phyloP scores from a whole-genome alignment of 106 monocot genomes.

The Xerophyta viscosa region DNA sequence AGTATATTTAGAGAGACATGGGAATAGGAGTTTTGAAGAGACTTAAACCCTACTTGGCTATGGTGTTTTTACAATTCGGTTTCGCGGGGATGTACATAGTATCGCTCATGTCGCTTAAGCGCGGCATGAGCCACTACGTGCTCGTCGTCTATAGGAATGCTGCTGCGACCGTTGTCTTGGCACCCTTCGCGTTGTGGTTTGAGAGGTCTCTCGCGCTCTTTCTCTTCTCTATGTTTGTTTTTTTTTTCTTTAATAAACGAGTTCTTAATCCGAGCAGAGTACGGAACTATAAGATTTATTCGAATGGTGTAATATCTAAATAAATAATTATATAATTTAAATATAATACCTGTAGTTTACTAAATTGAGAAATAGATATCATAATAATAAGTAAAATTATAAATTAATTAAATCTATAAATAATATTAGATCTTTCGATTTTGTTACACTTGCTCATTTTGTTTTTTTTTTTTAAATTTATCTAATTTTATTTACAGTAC shows the following conservation, averaged over 20 bases:
- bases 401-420: too few species aligned
- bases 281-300: too few species aligned
- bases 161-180: constrained; percentile 27
- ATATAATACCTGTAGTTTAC: too few species aligned
- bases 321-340: too few species aligned
- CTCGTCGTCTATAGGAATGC: constrained; percentile 59
- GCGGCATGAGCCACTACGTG: constrained; percentile 63
- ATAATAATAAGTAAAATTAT: too few species aligned
- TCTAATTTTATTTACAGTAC: too few species aligned
- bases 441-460: too few species aligned
- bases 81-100: constrained; percentile 48
- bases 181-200: constrained; percentile 50
- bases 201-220: constrained; percentile 26
- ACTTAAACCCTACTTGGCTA: constrained; percentile 43
- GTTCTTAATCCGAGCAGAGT: too few species aligned
- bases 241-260: constrained; percentile 3
- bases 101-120: constrained; percentile 32
- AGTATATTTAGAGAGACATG: constrained; percentile 13
- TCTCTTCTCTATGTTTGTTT: background rate
- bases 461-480: too few species aligned
- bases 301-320: too few species aligned
- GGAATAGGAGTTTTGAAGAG: constrained; percentile 13
- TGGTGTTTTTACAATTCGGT: constrained; percentile 54
- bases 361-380: too few species aligned
- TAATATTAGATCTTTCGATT: too few species aligned